Evolutionary conservation across 805 yeast species (phyloP).

Genomic region (Pachysolen tannophilus): DNA sequence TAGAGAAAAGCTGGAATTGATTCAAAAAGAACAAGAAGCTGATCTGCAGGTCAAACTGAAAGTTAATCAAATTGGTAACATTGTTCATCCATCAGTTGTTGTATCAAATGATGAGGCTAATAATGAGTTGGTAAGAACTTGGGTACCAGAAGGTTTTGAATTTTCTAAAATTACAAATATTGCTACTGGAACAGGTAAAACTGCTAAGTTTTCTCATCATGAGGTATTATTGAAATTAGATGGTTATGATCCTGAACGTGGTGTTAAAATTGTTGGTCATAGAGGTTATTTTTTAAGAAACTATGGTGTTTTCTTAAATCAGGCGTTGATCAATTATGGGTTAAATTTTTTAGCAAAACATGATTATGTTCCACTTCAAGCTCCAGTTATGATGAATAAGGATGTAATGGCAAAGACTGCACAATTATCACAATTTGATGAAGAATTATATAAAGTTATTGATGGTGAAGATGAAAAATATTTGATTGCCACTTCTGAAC

Average conservation of each 20-base stretch:
- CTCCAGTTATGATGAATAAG: conserved; percentile 99
- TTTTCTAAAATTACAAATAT: conserved; percentile 47
- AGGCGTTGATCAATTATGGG: conserved; percentile 96
- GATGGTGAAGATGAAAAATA: conserved; percentile 98
- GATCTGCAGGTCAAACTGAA: conserved; percentile 69
- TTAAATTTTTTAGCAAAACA: conserved; percentile 70
- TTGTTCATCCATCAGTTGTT: conserved; percentile 89
- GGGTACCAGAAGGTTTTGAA: conserved; percentile 66
- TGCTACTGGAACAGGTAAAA: conserved; percentile 72
- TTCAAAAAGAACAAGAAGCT: conserved; percentile 66
- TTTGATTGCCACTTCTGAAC: conserved; percentile 97
- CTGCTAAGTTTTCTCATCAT: conserved; percentile 85
- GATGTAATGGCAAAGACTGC: conserved; percentile 99
- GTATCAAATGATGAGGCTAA: conserved; percentile 83
- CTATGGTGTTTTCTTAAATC: conserved; percentile 95
- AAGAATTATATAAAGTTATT: conserved; percentile 92
- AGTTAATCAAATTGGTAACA: conserved; percentile 87
- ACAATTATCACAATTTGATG: conserved; percentile 95
- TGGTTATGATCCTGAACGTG: conserved; percentile 98
- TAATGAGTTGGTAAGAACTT: conserved; percentile 78
- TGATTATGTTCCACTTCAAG: conserved; percentile 87
- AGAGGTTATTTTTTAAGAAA: conserved; percentile 95
- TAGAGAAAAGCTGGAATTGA: conserved; percentile 59
- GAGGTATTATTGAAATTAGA: conserved; percentile 90
- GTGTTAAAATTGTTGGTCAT: conserved; percentile 95